A percentile compares a stretch with the other conserved stretches of the same genome.
phyloP scores from a whole-genome alignment of 1,284 basidiomycete genomes.

The Trichosporon sp. region DNA sequence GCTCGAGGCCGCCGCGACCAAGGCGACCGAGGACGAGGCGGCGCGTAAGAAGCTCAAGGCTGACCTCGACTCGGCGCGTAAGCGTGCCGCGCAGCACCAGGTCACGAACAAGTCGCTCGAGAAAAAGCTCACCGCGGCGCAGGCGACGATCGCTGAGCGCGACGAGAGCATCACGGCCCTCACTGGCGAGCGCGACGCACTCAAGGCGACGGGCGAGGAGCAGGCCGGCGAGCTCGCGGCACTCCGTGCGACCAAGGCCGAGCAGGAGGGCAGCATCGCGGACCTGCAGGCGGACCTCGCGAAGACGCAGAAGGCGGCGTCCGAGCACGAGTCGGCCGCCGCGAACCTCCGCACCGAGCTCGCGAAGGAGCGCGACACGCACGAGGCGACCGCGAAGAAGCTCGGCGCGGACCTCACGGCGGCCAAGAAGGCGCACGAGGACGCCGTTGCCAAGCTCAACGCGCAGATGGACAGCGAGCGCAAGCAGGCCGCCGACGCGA shows the following conservation, averaged over 20 bases:
- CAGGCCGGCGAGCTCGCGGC: slow-evolving; percentile 1
- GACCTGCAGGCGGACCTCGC: slow-evolving; percentile 12
- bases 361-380: slow-evolving; percentile 1
- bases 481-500: neutral
- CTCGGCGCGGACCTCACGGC: neutral
- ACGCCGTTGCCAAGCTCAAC: neutral
- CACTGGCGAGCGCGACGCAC: slow-evolving; percentile 8
- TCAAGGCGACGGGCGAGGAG: neutral
- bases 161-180: slow-evolving; percentile 3
- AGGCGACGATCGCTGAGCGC: neutral
- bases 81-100: slow-evolving; percentile 7
- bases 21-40: slow-evolving; percentile 7
- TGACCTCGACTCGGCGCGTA: slow-evolving; percentile 9
- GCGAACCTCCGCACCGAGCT: neutral
- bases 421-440: slow-evolving; percentile 7
- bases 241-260: neutral
- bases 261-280: slow-evolving; percentile 4
- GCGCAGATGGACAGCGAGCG: slow-evolving; percentile 5
- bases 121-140: slow-evolving; percentile 5
- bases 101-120: neutral
- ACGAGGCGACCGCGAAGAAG: neutral
- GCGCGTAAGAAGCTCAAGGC: neutral
- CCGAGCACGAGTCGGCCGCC: neutral
- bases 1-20: slow-evolving; percentile 10
- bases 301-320: neutral